phyloP scores from a whole-genome alignment of 805 yeast species.

The Pichia sporocuriosa region DNA sequence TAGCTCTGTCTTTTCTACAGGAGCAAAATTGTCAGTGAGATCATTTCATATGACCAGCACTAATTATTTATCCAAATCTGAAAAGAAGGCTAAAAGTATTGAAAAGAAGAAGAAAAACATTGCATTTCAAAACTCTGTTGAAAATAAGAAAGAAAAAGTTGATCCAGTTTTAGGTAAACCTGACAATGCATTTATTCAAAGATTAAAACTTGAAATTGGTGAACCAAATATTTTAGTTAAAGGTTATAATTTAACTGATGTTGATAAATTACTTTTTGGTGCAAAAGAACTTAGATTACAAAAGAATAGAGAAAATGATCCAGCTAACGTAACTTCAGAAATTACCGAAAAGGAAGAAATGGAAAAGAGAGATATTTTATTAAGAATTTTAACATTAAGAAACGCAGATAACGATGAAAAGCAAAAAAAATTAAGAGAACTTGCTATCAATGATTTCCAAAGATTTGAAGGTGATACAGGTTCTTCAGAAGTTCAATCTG shows the following conservation, averaged over 20 bases:
- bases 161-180: conserved; percentile 84
- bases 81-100: conserved; percentile 12
- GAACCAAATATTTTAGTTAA: conserved; percentile 61
- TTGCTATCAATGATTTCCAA: conserved; percentile 76
- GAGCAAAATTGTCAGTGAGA: not conserved
- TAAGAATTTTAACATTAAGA: conserved; percentile 65
- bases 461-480: conserved; percentile 89
- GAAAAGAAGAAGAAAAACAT: conserved; percentile 28
- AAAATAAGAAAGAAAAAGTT: conserved; percentile 32
- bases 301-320: conserved; percentile 17
- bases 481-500: conserved; percentile 94
- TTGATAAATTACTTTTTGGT: conserved; percentile 70
- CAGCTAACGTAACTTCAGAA: conserved; percentile 15
- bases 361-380: conserved; percentile 60
- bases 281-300: conserved; percentile 58
- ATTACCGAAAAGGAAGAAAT: conserved; percentile 33
- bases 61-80: conserved; percentile 12
- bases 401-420: conserved; percentile 59
- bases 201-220: conserved; percentile 58
- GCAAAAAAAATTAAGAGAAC: conserved; percentile 47
- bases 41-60: conserved; percentile 6
- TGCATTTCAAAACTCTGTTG: conserved; percentile 16
- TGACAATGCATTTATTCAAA: conserved; percentile 56
- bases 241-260: conserved; percentile 54
- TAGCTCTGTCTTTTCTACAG: not conserved